phyloP scores from a whole-genome alignment of 208 protist species.

The Strigomonas culicis region DNA sequence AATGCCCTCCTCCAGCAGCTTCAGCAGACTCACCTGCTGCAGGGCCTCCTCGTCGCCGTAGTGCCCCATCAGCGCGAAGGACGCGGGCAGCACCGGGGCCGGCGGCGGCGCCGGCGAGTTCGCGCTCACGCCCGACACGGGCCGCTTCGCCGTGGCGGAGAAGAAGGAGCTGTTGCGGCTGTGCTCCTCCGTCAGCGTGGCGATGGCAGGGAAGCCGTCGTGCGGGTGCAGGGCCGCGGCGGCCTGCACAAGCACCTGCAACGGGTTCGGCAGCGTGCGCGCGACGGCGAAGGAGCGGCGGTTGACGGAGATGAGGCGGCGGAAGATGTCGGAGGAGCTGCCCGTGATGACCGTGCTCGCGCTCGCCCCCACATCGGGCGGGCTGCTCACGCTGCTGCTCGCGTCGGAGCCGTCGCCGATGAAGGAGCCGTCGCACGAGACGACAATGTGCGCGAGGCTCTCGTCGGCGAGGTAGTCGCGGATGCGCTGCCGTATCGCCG shows the following conservation, averaged over 20 bases:
- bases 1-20: constrained; percentile 69
- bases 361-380: too few species aligned
- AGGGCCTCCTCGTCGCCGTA: constrained; percentile 64
- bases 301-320: not conserved
- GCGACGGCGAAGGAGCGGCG: not conserved
- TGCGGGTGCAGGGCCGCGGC: not conserved
- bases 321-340: not conserved
- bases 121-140: constrained; percentile 1
- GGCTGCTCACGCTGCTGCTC: too few species aligned
- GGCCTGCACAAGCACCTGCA: constrained; percentile 11
- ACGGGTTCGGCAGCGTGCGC: constrained; percentile 12
- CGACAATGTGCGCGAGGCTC: not conserved
- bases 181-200: too few species aligned
- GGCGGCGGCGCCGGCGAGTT: not conserved
- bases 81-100: constrained; percentile 14
- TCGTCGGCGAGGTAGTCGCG: constrained; percentile 8
- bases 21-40: constrained; percentile 46
- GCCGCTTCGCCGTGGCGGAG: constrained; percentile 9
- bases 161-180: not conserved
- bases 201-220: too few species aligned
- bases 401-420: not conserved
- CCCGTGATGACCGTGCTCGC: too few species aligned
- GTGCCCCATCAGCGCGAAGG: constrained; percentile 42
- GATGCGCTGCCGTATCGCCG: constrained; percentile 8
- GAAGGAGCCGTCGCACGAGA: constrained; percentile 5